These are phyloP conservation scores for Ilex asprella DNA, from an alignment of 257 asterid species.

Conservation along the genomic window DNA sequence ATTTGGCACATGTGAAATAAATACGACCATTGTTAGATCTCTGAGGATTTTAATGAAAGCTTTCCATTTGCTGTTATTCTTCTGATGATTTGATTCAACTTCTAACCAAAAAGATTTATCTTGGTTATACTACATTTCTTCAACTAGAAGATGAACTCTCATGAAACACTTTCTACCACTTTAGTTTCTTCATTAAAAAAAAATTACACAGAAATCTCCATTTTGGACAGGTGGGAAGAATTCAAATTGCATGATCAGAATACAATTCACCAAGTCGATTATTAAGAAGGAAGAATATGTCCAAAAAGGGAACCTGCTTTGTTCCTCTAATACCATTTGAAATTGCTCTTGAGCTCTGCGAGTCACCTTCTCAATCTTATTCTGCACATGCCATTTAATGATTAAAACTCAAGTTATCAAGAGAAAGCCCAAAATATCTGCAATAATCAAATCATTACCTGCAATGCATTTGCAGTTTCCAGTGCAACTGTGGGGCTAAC, in stretches of 20 bases:
- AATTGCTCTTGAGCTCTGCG: constrained; percentile 98
- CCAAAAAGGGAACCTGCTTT: constrained; percentile 60
- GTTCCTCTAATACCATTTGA: constrained; percentile 96
- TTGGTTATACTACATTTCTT: too few species aligned
- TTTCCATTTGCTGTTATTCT: too few species aligned
- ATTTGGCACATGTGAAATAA: too few species aligned
- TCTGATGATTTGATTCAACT: too few species aligned
- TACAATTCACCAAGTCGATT: neutral
- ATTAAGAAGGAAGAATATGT: constrained; percentile 5
- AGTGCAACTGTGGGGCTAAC: constrained; percentile 88
- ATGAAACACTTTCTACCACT: too few species aligned
- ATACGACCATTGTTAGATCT: too few species aligned
- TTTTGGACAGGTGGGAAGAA: neutral
- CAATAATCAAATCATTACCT: constrained; percentile 42
- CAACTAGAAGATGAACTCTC: too few species aligned
- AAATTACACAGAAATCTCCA: too few species aligned
- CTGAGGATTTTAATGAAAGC: too few species aligned
- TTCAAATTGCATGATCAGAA: neutral
- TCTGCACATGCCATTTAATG: constrained; percentile 43
- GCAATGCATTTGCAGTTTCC: constrained; percentile 95
- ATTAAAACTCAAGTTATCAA: constrained; percentile 30
- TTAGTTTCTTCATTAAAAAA: too few species aligned
- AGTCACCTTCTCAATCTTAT: constrained; percentile 88
- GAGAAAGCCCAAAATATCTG: constrained; percentile 11
- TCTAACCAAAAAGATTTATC: too few species aligned